Base-by-base conservation (phyloP, 306 rosid genomes). In the Elaeagnus macrophylla region DNA sequence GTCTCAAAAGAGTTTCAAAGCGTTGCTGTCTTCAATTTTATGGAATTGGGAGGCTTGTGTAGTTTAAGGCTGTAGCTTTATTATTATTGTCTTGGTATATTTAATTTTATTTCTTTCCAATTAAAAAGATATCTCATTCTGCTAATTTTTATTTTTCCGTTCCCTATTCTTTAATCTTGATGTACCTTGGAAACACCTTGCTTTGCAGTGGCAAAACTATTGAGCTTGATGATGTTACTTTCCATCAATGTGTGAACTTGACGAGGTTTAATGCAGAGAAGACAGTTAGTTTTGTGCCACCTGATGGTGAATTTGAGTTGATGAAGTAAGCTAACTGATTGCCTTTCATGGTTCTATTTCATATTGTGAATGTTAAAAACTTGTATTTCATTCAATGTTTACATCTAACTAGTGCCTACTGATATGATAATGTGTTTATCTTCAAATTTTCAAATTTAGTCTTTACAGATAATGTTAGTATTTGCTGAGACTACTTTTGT, bases 231-330 rank as follows among this genome's bases (percentile, higher is more conserved):
- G 97, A 89, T 42, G 97, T 89, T 48, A 89, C 97, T 49, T 89
- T 89, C 76, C 95, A 85, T 71, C 97, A 89, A 65, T 89, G 97
- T 77, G 97, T 89, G 64, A 89, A 89, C 71, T 81, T 89, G 86
- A 85, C 97, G 8, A 82, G 97, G 76, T 89, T 89, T 70, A 89
- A 89, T 76, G 78, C 93, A 37, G 93, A 82, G 81, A 89, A 85
- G 80, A 89, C 95, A 9, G 95, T 89, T 70, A 89, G 97, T 82
- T 89, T 89, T 75, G 97, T 89, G 74, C 97, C 95, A 39, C 97
- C 97, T 15, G 95, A 89, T 59, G 93, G 95, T 55, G 95, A 89
- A 85, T 89, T 89, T 72, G 97, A 89, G 74, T 85, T 85, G 65
- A 89, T 85, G 97, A 89, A 89, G 95, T 89, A 77, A 78, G 95